Base-by-base conservation (phyloP, 2,329 filamentous ascomycete genomes). In the Claviceps paspali region DNA sequence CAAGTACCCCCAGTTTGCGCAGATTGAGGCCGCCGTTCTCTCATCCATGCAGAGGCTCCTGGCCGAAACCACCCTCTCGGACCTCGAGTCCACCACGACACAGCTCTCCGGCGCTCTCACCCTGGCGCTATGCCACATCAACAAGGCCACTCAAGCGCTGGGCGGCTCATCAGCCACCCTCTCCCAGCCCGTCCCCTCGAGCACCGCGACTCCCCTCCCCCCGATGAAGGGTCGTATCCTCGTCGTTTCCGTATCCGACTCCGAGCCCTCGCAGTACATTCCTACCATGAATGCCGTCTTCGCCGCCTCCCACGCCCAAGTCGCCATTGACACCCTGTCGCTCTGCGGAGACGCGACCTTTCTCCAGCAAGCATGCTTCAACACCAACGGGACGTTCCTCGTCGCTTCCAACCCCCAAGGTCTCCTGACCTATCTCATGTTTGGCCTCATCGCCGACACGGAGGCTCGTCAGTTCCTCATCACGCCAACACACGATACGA, bases 281-380 rank as follows among this genome's bases (percentile, higher is more conserved):
- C 82, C 88, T 1, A 91, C 93, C 47, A 98, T 98, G 91, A 98
- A 98, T 62, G 76, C 81, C 49, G 93, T 96, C 43, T 98, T 98
- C 59, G 91, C 91, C 2, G 91, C 88, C 41, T 83, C 93, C 51
- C 79, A 88, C 45, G 72, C 86, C 38, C 75, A 76, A 48, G 85
- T 98, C 45, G 83, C 87, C 18, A 86, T 98, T 50, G 91, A 98
- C 56, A 88, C 94, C 24, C 72, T 93, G 42, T 82, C 92, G 46
- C 68, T 98, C 10, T 76, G 80, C 29, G 85, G 84, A 17, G 76
- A 85, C 47, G 84, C 88, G 0, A 87, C 93, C 9, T 92, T 98
- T 56, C 67, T 98, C 34, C 88, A 98, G 54, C 91, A 98, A 61
- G 91, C 91, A 11, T 67, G 65, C 53, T 75, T 70, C 57, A 74